Percentiles rank a stretch among this genome's conserved stretches.
These are phyloP conservation scores for Nicotiana tabacum DNA, from an alignment of 257 asterid species.

Conservation along the genomic window DNA sequence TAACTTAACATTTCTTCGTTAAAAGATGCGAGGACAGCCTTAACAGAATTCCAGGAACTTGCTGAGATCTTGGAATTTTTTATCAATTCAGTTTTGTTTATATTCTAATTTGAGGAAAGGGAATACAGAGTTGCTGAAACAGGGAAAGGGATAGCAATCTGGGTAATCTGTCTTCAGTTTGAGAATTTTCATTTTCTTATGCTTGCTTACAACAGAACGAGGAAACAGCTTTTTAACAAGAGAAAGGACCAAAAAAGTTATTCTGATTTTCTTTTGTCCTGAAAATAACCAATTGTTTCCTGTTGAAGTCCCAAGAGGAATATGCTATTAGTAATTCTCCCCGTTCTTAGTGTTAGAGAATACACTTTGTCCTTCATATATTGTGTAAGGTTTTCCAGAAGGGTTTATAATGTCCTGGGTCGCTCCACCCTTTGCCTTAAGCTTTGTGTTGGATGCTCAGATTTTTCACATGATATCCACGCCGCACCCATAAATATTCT, in stretches of 20 bases:
- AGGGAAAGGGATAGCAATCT: constrained; percentile 5
- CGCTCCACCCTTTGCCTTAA: neutral
- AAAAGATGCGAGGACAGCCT: neutral
- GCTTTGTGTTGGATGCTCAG: neutral
- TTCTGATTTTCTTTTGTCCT: constrained; percentile 1
- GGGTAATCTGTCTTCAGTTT: neutral
- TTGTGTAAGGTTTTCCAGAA: neutral
- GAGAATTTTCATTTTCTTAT: neutral
- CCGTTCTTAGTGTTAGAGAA: neutral
- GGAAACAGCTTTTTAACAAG: neutral
- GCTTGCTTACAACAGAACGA: neutral
- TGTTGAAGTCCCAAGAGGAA: neutral
- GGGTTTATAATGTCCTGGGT: neutral
- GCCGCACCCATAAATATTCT: neutral
- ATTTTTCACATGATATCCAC: neutral
- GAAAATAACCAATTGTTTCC: neutral
- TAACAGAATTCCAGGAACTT: neutral
- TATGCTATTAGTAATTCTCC: neutral
- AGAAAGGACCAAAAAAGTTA: neutral
- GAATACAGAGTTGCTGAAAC: neutral
- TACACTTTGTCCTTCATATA: neutral
- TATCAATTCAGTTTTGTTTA: neutral
- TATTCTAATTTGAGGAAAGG: neutral
- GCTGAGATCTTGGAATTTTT: neutral
- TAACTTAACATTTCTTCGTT: neutral